A percentile compares a stretch with the other conserved stretches of the same genome.
Conservation (phyloP, 306 rosid species). For the Hippophae tibetana region DNA sequence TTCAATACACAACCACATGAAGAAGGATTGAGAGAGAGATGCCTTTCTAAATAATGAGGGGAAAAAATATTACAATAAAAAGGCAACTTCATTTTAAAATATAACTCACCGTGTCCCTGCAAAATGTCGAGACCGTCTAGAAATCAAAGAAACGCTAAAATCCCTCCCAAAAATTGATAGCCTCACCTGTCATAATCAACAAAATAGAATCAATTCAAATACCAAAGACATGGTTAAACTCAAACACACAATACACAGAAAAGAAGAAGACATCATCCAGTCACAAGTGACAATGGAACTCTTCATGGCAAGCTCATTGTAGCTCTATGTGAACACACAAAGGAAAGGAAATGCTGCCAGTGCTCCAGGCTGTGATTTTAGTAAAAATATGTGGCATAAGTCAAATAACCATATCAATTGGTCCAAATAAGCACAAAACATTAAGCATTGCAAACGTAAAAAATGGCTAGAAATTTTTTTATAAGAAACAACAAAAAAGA, state of each 20-base stretch:
- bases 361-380: too few relatives aligned
- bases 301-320: not conserved
- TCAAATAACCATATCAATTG: too few relatives aligned
- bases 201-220: constrained; percentile 11
- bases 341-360: too few relatives aligned
- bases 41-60: not conserved
- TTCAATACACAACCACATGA: not conserved
- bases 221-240: constrained; percentile 1
- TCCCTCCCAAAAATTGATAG: constrained; percentile 89
- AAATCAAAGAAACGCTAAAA: constrained; percentile 69
- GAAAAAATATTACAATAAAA: not conserved
- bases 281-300: not conserved
- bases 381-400: too few relatives aligned
- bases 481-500: too few relatives aligned
- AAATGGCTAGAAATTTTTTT: too few relatives aligned
- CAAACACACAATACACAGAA: constrained; percentile 3
- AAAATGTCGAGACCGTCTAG: constrained; percentile 94
- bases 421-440: too few relatives aligned
- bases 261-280: not conserved
- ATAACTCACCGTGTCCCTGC: constrained; percentile 88
- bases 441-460: too few relatives aligned
- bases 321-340: too few relatives aligned
- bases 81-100: not conserved
- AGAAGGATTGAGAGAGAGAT: not conserved
- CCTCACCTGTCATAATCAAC: constrained; percentile 47